Conservation (phyloP, 805 yeast species). For the Candida orba region DNA sequence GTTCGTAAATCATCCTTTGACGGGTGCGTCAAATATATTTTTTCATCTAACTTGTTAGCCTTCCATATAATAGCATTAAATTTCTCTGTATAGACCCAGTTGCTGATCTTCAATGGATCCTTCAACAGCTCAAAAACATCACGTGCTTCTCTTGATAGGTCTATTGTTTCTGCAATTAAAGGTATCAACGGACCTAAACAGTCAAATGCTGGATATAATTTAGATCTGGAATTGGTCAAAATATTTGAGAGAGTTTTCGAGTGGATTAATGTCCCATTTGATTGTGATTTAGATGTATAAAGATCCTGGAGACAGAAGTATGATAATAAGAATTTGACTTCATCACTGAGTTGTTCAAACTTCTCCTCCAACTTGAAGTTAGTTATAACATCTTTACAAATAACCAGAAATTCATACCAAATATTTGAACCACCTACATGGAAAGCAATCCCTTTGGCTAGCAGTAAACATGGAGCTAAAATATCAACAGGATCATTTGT, state of each 20-base stretch:
- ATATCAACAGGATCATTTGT: not conserved
- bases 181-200: constrained; percentile 1
- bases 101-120: not conserved
- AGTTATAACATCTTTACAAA: not conserved
- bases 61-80: constrained; percentile 1
- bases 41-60: constrained; percentile 1
- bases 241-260: not conserved
- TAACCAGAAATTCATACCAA: constrained; percentile 1
- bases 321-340: not conserved
- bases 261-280: not conserved
- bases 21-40: constrained; percentile 1
- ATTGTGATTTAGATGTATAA: not conserved
- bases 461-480: not conserved
- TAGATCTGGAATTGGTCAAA: not conserved
- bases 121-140: not conserved
- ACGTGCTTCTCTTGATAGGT: constrained; percentile 1
- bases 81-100: constrained; percentile 2
- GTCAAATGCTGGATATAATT: constrained; percentile 1
- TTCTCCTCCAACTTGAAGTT: constrained; percentile 1
- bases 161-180: not conserved
- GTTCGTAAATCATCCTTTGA: constrained; percentile 3
- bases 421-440: not conserved
- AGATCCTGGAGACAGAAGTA: not conserved
- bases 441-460: not conserved
- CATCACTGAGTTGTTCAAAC: not conserved